Base-by-base conservation (phyloP, 2,329 filamentous ascomycete genomes). In the Claviceps capensis region DNA sequence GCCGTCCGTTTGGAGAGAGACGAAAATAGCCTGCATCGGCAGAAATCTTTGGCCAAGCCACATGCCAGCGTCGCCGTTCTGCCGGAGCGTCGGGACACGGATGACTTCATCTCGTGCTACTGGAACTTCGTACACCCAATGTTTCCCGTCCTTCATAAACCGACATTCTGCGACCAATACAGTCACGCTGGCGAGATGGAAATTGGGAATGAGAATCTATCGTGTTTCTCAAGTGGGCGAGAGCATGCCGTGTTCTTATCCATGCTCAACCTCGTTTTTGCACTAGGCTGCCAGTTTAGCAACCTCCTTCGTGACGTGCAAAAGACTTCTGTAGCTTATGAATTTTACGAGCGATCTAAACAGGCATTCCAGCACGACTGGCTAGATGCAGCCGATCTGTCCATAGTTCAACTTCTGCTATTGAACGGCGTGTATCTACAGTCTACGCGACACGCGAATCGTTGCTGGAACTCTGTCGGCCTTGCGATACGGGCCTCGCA, bases 401-500 rank as follows among this genome's bases (percentile, higher is more conserved):
- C 49, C 16, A 22, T 51, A 22, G 49, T 51, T 26, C 49, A 51
- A 7, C 34, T 51, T 22, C 43, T 51, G 22, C 36, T 51, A 8
- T 22, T 51, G 34, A 51, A 47, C 23, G 49, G 43, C 16, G 49
- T 47, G 16, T 51, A 51, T 46, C 22, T 51, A n/a, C 49, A 51
- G 22, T 51, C 49, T 19, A 51, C 49, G 3, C 49, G 30, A 19
- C 49, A 51, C 22, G 49, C 49, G 16, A 51, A 51, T 19, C 49
- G 49, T 6, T 51, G 49, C 49, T 51, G 49, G 49, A 51, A 51
- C 36, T 51, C 49, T 17, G 42, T 51, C 19, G 49, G 49, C 5
- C 49, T 51, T 40, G 49, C 49, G 16, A 51, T 51, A 46, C 49
- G 49, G 11, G 43, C 44, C 36, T 51, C 49, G 16, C 49, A 51